phyloP scores from a whole-genome alignment of 2,329 filamentous ascomycete species.

The Hysterium pulicare region DNA sequence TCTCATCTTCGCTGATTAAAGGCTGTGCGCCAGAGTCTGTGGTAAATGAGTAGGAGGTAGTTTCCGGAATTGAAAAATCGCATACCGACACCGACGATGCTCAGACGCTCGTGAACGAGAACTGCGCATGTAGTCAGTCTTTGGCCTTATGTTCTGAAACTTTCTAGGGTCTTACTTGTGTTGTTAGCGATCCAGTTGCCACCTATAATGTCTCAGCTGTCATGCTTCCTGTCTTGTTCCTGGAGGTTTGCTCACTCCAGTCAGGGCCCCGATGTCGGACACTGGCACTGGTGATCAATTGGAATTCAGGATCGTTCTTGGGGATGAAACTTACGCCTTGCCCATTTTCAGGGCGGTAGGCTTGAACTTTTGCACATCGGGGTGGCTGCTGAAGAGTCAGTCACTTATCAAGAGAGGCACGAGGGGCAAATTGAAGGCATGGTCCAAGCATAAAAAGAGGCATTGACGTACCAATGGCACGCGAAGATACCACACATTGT shows the following conservation, averaged over 20 bases:
- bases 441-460: constrained; percentile 13
- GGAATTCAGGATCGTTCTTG: constrained; percentile 3
- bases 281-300: constrained; percentile 51
- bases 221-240: constrained; percentile 27
- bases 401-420: constrained; percentile 17
- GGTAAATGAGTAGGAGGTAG: constrained; percentile 16
- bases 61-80: constrained; percentile 27
- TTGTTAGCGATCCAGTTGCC: constrained; percentile 86
- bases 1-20: constrained; percentile 84
- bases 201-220: constrained; percentile 53
- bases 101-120: constrained; percentile 94
- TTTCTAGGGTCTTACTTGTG: constrained; percentile 63
- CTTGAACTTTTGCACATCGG: constrained; percentile 95
- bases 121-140: constrained; percentile 52
- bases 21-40: constrained; percentile 93
- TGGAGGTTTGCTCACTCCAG: constrained; percentile 72
- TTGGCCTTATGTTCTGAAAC: constrained; percentile 13
- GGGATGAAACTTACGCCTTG: constrained; percentile 69
- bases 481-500: constrained; percentile 97
- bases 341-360: constrained; percentile 87
- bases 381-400: constrained; percentile 57
- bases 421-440: constrained; percentile 24
- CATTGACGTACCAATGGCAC: constrained; percentile 68
- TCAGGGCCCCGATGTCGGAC: constrained; percentile 95
- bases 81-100: constrained; percentile 93